Base-by-base conservation (phyloP, 78 protist species). In the Dictyostelium citrinum region DNA sequence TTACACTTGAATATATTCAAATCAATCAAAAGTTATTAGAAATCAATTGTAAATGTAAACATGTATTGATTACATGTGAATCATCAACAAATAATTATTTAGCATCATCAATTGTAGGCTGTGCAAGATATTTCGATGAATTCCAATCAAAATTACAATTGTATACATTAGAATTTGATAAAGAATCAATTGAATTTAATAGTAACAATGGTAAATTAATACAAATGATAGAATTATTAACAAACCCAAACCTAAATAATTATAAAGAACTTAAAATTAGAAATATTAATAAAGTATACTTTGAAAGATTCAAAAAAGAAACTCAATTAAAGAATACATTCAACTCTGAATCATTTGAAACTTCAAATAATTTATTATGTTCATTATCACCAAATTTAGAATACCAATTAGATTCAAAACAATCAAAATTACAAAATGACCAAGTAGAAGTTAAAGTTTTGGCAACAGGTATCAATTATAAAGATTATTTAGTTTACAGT, bases 401-500 rank as follows among this genome's bases (percentile, higher is more conserved):
- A 5, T 7, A 39, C 37, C 79, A 71, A 71, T 27, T 71, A 24
- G 11, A 33, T 5, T 17, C 27, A 16, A 37, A 20, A 24, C 7
- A n/a, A 11, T 11, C 39, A 24, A 10, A 51, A 27, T 81, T 78
- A n/a, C 2, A 78, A 11, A 20, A 61, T 5, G 16, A 49, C 17
- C 84, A 86, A 29, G 77, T 77, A 22, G 84, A 86, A 8, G 67
- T 86, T 3, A 76, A 77, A 61, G 77, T 75, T 10, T 41, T 64
- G 67, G 84, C 84, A 41, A 11, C 70, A 22, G 75, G 81, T 77
- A 45, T 86, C 0, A 75, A 22, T 9, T 51, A 22, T 12, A 86
- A 64, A 78, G 92, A 86, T 37, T 17, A 11, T 43, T 31, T 77
- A 14, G 7, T 24, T 2, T 60, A 43, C 12, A 12, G 41, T 14